Base-by-base conservation (phyloP, 2,329 filamentous ascomycete species). In the Exserohilum turcica region DNA sequence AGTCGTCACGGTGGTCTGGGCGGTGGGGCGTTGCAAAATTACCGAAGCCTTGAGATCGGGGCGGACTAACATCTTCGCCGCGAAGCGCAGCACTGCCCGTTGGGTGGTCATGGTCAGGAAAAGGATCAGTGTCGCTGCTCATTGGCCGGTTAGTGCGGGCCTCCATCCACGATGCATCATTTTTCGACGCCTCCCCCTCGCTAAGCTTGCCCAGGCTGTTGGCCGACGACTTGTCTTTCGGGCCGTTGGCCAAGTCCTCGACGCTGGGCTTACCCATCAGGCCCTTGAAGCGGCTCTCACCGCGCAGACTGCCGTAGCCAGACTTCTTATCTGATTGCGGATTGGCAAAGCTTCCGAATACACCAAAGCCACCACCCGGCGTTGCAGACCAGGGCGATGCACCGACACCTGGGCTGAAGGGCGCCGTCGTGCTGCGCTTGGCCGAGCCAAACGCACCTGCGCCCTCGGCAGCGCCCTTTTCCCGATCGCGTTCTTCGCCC, bases 311-410 rank as follows among this genome's bases (percentile, higher is more conserved):
- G 24, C 86, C 87, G 65, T 88, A 84, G 8, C 82, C 81, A 24
- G 84, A 70, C 63, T 90, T 86, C 77, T 94, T 96, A 48, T 96
- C 91, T 42, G 69, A 43, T 43, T 68, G 70, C 16, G 68, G 32
- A 71, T 75, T 74, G n/a, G 89, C 87, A 74, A 97, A 97, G 66
- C 87, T 94, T 9, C 93, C 93, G 75, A 99, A 99, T 18, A 87
- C 87, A 29, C 93, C 92, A 63, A 90, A 85, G 10, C 85, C 83
- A 37, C 87, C 82, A 43, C 80, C 80, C 48, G 84, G 84, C 12
- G 84, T 81, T 27, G 82, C 76, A 18, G 82, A 79, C 84, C 84
- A 88, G 7, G 84, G 82, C 12, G 83, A 85, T 33, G 77, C 74
- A 19, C 76, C 76, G 54, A 76, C 77, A 15, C 79, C 79, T 43